Conservation (phyloP, 768 basidiomycete species). For the Hericium coralloides region DNA sequence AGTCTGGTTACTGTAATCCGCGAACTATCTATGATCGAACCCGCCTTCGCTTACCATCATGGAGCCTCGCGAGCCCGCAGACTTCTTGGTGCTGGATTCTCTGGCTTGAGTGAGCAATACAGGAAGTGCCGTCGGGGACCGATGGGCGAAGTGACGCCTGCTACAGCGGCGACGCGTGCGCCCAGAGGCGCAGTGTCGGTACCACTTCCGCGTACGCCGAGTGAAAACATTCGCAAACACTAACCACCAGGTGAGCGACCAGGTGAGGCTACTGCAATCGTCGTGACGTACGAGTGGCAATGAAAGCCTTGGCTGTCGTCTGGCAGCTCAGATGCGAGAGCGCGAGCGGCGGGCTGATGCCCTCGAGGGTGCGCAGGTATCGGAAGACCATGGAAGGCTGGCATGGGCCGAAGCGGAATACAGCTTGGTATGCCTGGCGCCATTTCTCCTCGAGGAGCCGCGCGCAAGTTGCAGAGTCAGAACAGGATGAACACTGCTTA, state of each 20-base stretch:
- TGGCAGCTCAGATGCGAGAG: slow-evolving; percentile 86
- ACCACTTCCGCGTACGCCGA: slow-evolving; percentile 73
- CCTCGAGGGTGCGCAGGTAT: slow-evolving; percentile 84
- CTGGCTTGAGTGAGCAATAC: slow-evolving; percentile 68
- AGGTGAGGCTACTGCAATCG: neutral
- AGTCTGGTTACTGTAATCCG: too few species aligned
- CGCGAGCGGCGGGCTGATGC: slow-evolving; percentile 79
- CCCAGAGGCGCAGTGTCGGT: slow-evolving; percentile 54
- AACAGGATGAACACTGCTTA: slow-evolving; percentile 70
- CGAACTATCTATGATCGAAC: too few species aligned
- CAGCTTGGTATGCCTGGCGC: slow-evolving; percentile 79
- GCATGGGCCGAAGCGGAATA: slow-evolving; percentile 82
- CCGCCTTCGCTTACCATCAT: too few species aligned
- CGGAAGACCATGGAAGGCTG: slow-evolving; percentile 92
- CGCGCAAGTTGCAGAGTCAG: slow-evolving; percentile 72
- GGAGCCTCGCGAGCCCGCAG: neutral
- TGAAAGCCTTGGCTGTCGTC: slow-evolving; percentile 81
- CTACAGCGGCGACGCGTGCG: slow-evolving; percentile 54
- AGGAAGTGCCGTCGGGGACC: slow-evolving; percentile 81
- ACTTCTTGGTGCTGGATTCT: slow-evolving; percentile 30
- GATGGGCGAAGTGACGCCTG: slow-evolving; percentile 40
- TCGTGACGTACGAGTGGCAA: slow-evolving; percentile 59
- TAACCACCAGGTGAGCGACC: slow-evolving; percentile 19
- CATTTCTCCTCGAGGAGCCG: slow-evolving; percentile 88
- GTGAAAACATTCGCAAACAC: slow-evolving; percentile 87